Evolutionary conservation across 75 land plant species (phyloP).

Genomic region (Selaginella tamariscina): DNA sequence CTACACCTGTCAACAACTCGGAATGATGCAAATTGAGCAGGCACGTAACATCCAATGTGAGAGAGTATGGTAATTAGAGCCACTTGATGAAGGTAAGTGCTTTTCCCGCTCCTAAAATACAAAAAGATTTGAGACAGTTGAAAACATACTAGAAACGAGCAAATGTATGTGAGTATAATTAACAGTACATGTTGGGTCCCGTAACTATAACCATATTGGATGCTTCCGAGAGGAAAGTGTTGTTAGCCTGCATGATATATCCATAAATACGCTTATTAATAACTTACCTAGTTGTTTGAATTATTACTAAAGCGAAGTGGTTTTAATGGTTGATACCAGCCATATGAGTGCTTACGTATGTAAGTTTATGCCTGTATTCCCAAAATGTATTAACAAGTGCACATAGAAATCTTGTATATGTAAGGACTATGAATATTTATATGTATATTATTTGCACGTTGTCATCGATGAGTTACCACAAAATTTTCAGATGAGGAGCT

Average conservation of each 20-base stretch:
- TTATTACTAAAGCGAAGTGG: too few species aligned
- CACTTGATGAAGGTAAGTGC: constrained; percentile 94
- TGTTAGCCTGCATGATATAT: constrained; percentile 76
- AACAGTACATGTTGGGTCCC: constrained; percentile 91
- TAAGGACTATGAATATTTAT: too few species aligned
- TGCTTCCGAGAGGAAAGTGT: constrained; percentile 82
- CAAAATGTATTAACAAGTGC: too few species aligned
- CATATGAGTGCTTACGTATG: too few species aligned
- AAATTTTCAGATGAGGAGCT: constrained; percentile 53
- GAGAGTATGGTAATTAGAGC: constrained; percentile 81
- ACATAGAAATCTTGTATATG: too few species aligned
- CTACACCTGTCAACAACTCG: constrained; percentile 83
- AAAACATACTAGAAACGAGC: not conserved
- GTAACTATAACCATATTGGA: constrained; percentile 82
- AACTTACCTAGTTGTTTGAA: too few species aligned
- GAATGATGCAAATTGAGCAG: constrained; percentile 80
- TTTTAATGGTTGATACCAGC: too few species aligned
- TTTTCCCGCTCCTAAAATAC: constrained; percentile 92
- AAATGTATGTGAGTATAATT: not conserved
- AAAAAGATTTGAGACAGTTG: too few species aligned
- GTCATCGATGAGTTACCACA: too few species aligned
- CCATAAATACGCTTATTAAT: too few species aligned
- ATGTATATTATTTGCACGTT: too few species aligned
- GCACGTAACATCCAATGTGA: constrained; percentile 95
- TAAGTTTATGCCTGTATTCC: too few species aligned